phyloP scores from a whole-genome alignment of 495 filamentous ascomycete species.

The Penicillium crystallinum region DNA sequence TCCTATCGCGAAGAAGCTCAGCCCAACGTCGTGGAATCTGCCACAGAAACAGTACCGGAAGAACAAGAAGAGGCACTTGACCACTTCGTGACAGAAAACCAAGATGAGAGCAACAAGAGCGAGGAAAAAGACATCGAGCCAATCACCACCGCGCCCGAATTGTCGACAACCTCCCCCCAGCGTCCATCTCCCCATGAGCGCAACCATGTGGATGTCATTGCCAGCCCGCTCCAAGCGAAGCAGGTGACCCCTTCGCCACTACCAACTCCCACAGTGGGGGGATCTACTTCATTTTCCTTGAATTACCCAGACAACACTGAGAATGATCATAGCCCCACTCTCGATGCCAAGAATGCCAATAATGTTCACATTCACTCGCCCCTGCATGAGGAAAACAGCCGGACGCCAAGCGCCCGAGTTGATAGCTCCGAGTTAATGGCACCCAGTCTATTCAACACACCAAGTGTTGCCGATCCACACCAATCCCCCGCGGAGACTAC shows the following conservation, averaged over 20 bases:
- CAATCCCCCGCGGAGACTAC: conserved; percentile 23
- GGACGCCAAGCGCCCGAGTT: conserved; percentile 9
- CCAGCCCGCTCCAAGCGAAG: conserved; percentile 3
- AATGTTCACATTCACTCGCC: conserved; percentile 7
- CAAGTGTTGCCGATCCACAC: conserved; percentile 13
- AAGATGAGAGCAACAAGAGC: conserved; percentile 13
- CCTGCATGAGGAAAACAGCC: conserved; percentile 11
- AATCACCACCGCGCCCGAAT: conserved; percentile 12
- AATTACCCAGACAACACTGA: conserved; percentile 29
- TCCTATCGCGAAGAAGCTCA: neutral
- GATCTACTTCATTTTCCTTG: conserved; percentile 14
- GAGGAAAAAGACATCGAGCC: conserved; percentile 20
- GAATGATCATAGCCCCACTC: conserved; percentile 10
- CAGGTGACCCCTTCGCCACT: conserved; percentile 12
- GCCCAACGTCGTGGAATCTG: neutral
- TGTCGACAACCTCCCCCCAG: neutral
- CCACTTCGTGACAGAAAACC: conserved; percentile 11
- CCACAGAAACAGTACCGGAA: neutral
- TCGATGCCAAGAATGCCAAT: conserved; percentile 5
- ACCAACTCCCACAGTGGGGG: conserved; percentile 12
- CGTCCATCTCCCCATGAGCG: conserved; percentile 16
- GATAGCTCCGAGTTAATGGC: conserved; percentile 18
- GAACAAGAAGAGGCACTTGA: conserved; percentile 6
- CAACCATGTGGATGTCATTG: conserved; percentile 10
- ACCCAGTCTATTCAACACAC: conserved; percentile 22